A percentile compares a stretch with the other conserved stretches of the same genome.
Conservation (phyloP, 2,329 filamentous ascomycete genomes). For the Myotisia sp. region DNA sequence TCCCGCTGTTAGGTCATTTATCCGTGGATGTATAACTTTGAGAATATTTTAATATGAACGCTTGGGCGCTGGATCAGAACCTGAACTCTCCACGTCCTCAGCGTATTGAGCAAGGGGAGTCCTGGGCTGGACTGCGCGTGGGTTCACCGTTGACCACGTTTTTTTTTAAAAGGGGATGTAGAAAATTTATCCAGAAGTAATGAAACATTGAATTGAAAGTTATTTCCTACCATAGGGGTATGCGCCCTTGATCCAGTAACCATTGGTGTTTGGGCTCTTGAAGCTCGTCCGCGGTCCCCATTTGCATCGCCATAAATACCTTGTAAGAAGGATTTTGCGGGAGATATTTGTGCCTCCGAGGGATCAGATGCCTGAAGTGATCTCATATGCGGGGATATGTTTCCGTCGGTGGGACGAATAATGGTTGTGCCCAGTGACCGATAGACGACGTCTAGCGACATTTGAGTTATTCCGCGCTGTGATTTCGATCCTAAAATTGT, state of each 20-base stretch:
- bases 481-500: conserved; percentile 81
- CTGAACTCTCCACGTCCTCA: too few relatives aligned
- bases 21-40: too few relatives aligned
- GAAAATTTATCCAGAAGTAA: neutral
- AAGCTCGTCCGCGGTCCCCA: conserved; percentile 44
- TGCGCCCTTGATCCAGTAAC: conserved; percentile 40
- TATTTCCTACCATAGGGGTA: conserved; percentile 31
- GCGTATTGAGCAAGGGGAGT: too few relatives aligned
- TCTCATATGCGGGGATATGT: conserved; percentile 49
- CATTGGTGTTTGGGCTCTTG: conserved; percentile 56
- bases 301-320: conserved; percentile 54
- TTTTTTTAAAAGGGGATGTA: too few relatives aligned
- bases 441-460: conserved; percentile 81
- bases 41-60: too few relatives aligned
- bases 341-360: conserved; percentile 64
- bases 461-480: conserved; percentile 80
- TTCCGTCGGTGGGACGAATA: conserved; percentile 41
- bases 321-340: conserved; percentile 65
- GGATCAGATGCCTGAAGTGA: conserved; percentile 64
- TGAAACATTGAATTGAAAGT: conserved; percentile 18
- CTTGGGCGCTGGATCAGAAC: too few relatives aligned
- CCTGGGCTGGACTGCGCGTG: too few relatives aligned
- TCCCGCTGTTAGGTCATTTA: too few relatives aligned
- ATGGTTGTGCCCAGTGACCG: conserved; percentile 61
- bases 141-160: too few relatives aligned